Evolutionary conservation across 805 yeast genomes (phyloP), one percentile per base, ranked within the genome.

Genomic region (Candida golubevii): DNA sequence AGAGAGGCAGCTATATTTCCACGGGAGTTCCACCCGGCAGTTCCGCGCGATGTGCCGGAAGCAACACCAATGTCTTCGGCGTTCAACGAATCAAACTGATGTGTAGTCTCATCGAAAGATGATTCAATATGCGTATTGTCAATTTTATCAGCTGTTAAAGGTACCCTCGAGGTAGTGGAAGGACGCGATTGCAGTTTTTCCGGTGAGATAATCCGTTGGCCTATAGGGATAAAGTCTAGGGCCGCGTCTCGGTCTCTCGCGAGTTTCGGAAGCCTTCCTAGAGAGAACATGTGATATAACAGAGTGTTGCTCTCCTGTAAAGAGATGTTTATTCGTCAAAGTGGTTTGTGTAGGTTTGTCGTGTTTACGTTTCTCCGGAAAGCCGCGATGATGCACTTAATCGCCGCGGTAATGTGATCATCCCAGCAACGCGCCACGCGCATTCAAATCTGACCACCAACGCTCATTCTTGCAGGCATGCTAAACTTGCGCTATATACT

Each of bases 211-310:
- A 38, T 44, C 13, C 59, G 51, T 40, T 48, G 52, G 7, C 64
- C 64, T 5, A 60, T 58, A 10, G 64, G 64, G 4, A 62, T 55
- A 42, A 60, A 60, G 48, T 60, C 63, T 23, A 52, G 56, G 15
- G 41, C 42, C 29, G 50, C 42, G 14, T 46, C 46, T 15, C 38
- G 42, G 44, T 46, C 57, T 23, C 57, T 53, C 2, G 60, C 49
- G 12, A 53, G 44, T 8, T 34, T 53, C 32, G 58, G 51, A 11
- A 47, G 39, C 33, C 53, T 37, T 23, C 51, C 51, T 31, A 56
- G 51, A 35, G 55, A 48, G 38, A 45, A 53, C 58, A 54, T 54
- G 15, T 5, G 15, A 3, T 18, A 18, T 18, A 5, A 3, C 23
- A 18, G 23, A 18, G 23, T 18, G 23, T 18, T 18, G 23, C 4